Evolutionary conservation across 768 basidiomycete species (phyloP), one percentile per base, ranked within the genome.

Genomic region (Tylopilus subfusipes): DNA sequence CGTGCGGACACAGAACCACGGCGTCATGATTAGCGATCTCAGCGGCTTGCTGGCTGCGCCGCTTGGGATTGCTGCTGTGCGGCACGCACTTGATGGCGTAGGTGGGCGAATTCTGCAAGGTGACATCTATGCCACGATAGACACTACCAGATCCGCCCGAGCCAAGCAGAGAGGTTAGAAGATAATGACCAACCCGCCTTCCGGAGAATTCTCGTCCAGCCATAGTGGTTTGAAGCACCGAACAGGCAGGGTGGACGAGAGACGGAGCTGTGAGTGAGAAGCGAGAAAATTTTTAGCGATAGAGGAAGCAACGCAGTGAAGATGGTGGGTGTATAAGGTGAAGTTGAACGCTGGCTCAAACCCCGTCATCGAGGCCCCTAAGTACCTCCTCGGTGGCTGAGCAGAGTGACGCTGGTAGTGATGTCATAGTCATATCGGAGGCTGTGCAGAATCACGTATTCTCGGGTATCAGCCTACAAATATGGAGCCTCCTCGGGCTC

Each of bases 81-180:
- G 77, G 75, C 31, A 90, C 73, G 65, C 88, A 90, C 71, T 93
- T 93, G 71, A 93, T 81, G 36, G 90, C 88, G 57, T 80, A 83
- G 63, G 74, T 77, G 48, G 68, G 58, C 38, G 75, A 68, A 24
- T 61, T 63, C 29, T 71, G 64, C 48, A 73, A 74, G 30, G 68
- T 65, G 29, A 70, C 64, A 63, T 89, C 85, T 47, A 84, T 68
- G 31, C 87, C 90, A 57, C 78, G 80, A 71, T 93, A 90, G 60
- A 93, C 88, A 49, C 82, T 82, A 46, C 90, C 90, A 54, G 86
- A 88, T 8, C 86, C 84, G 33, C 92, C 90, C 44, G 81, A 72
- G 40, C 90, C 91, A 39, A 94, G 75, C 57, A 78, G 72, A 51
- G 82, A 78, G 53, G 81, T 64, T 58, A 94, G 77, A 57, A 79